These are phyloP conservation scores for Tolypocladium tundrense DNA, from an alignment of 2,329 filamentous ascomycete genomes.

Conservation along the genomic window DNA sequence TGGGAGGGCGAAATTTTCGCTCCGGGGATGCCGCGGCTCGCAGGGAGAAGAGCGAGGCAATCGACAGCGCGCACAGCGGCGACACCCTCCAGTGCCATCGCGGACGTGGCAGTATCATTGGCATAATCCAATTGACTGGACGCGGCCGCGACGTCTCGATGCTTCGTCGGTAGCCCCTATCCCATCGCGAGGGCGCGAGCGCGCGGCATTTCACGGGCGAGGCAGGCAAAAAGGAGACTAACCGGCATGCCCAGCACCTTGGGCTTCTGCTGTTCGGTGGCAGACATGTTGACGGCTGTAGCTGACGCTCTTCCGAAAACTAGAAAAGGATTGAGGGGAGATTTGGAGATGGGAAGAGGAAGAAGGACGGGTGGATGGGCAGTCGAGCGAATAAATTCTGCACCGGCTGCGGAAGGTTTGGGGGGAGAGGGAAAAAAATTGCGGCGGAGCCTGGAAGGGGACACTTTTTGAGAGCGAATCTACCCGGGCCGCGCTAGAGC, in stretches of 20 bases:
- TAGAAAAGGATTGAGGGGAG: slow-evolving; percentile 53
- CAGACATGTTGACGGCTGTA: slow-evolving; percentile 41
- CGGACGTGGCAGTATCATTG: not conserved
- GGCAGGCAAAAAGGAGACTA: slow-evolving; percentile 25
- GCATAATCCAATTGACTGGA: slow-evolving; percentile 10
- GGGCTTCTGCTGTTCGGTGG: slow-evolving; percentile 42
- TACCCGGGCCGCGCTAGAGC: slow-evolving; percentile 32
- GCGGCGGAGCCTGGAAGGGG: slow-evolving; percentile 32
- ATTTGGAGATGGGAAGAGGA: slow-evolving; percentile 37
- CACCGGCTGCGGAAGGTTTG: slow-evolving; percentile 33
- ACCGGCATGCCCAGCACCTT: slow-evolving; percentile 60
- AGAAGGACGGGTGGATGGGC: slow-evolving; percentile 27
- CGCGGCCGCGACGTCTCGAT: slow-evolving; percentile 3
- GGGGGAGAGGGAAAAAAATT: slow-evolving; percentile 38
- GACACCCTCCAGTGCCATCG: not conserved
- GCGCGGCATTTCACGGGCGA: slow-evolving; percentile 16
- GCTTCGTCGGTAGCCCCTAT: slow-evolving; percentile 8
- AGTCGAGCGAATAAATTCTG: slow-evolving; percentile 33
- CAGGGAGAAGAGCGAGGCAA: not conserved
- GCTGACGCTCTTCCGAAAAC: slow-evolving; percentile 27
- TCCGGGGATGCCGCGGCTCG: not conserved
- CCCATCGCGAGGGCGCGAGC: slow-evolving; percentile 10
- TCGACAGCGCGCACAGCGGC: not conserved
- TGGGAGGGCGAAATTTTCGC: slow-evolving; percentile 7
- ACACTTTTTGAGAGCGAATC: slow-evolving; percentile 43